Percentiles rank a stretch among this genome's conserved stretches.
phyloP scores from a whole-genome alignment of 208 protist species.

The Crithidia bombi region DNA sequence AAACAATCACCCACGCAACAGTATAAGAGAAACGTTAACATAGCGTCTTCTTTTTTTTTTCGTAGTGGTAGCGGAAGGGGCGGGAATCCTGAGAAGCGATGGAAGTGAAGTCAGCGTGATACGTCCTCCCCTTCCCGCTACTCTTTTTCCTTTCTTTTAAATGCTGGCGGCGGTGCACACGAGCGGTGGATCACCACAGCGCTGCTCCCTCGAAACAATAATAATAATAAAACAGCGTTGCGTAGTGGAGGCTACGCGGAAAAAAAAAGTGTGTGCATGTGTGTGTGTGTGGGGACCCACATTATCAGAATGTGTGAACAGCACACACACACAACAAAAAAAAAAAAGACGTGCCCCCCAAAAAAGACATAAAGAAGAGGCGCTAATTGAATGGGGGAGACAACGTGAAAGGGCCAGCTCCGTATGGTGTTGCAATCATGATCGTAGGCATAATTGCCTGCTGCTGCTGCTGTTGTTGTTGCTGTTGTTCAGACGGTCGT shows the following conservation, averaged over 20 bases:
- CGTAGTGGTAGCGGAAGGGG: too few relatives aligned
- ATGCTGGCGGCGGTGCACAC: too few relatives aligned
- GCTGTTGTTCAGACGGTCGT: not conserved
- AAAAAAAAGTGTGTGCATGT: not conserved
- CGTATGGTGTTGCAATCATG: not conserved
- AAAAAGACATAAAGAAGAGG: slow-evolving; percentile 1
- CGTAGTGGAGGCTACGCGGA: too few relatives aligned
- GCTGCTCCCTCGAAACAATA: too few relatives aligned
- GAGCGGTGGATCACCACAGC: too few relatives aligned
- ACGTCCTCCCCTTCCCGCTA: too few relatives aligned
- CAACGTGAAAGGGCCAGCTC: not conserved
- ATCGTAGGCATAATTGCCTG: not conserved
- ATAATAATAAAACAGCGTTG: not conserved
- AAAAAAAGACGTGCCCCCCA: not conserved
- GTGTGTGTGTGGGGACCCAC: not conserved
- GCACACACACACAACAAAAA: not conserved
- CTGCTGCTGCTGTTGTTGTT: not conserved
- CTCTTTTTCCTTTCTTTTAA: too few relatives aligned
- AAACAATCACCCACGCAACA: not conserved
- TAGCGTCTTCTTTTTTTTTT: too few relatives aligned
- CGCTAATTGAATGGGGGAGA: not conserved
- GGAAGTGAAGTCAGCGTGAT: too few relatives aligned
- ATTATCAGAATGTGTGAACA: slow-evolving; percentile 7
- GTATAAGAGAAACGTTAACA: too few relatives aligned
- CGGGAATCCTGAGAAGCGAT: too few relatives aligned